Base-by-base conservation (phyloP, 2,329 filamentous ascomycete species). In the Nothopassalora personata region DNA sequence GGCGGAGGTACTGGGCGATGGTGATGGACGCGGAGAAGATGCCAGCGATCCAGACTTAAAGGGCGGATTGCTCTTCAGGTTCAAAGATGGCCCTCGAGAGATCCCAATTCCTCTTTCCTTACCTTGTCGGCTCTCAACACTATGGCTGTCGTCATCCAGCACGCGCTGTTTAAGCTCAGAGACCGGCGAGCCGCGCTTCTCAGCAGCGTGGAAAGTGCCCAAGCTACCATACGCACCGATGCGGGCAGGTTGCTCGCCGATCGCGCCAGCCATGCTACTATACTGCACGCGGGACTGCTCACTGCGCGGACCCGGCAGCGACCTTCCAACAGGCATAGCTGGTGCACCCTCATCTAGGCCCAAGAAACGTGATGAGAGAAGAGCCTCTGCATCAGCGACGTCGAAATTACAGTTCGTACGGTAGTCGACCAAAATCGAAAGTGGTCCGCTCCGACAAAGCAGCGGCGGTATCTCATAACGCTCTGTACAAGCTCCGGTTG, bases 11-110 rank as follows among this genome's bases (percentile, higher is more conserved):
- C 81, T 77, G 31, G 82, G 83, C 7, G 82, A 85, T 6, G 77
- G 76, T n/a, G 79, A 78, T 45, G 67, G 64, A 39, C 64, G 64
- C 46, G 68, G 64, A 18, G 66, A 67, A 1, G 67, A 81, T 79
- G 93, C 4, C n/a, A 97, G 79, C 1, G 93, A 95, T 10, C 93
- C 93, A 13, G 92, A 90, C 75, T 99, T 99, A 79, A 99, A 99
- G 0, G 93, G 92, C 67, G 95, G 90, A 68, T 97, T 96, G 0
- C 90, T 95, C 23, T 96, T 0, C 91, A 97, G 6, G 89, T 87
- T 55, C 91, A 85, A 67, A 15, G 64, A 63, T 23, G 60, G 52
- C 30, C 63, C 59, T 58, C 33, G 60, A 53, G 46, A 61, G 27
- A 39, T 18, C 31, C 33, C 51, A 11, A 57, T 43, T 6, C 39